Percentiles rank a stretch among this genome's conserved stretches.
phyloP scores from a whole-genome alignment of 257 asterid genomes.

The Perilla frutescens region DNA sequence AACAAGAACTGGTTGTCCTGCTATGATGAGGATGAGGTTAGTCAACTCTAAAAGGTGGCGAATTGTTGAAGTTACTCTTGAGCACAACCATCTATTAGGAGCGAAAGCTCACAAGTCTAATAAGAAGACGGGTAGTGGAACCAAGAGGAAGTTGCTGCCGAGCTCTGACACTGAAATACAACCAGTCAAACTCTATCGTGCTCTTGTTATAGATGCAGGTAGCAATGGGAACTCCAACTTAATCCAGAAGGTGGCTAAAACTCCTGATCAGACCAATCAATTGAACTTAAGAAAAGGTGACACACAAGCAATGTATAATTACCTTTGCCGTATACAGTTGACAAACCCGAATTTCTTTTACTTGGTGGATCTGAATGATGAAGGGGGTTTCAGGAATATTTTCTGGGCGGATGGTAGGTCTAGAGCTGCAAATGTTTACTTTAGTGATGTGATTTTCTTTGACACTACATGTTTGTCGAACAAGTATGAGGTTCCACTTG shows the following conservation, averaged over 20 bases:
- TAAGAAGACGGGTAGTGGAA: slow-evolving; percentile 54
- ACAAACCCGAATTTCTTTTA: slow-evolving; percentile 70
- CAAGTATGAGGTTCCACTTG: slow-evolving; percentile 79
- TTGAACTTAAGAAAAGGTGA: slow-evolving; percentile 68
- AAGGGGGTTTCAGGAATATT: slow-evolving; percentile 67
- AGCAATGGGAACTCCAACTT: slow-evolving; percentile 45
- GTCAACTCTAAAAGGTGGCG: slow-evolving; percentile 80
- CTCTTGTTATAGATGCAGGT: slow-evolving; percentile 59
- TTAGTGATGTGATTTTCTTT: slow-evolving; percentile 68
- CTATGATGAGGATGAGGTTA: slow-evolving; percentile 78
- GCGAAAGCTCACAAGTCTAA: slow-evolving; percentile 56
- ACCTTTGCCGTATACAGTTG: slow-evolving; percentile 75
- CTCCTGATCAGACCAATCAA: slow-evolving; percentile 45
- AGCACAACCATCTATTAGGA: slow-evolving; percentile 79
- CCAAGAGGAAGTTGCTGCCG: slow-evolving; percentile 56
- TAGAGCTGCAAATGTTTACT: slow-evolving; percentile 61
- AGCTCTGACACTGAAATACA: slow-evolving; percentile 53
- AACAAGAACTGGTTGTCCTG: slow-evolving; percentile 87
- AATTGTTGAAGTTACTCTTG: slow-evolving; percentile 69
- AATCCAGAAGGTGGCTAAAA: slow-evolving; percentile 34
- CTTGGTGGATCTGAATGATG: slow-evolving; percentile 61
- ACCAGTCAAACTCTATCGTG: slow-evolving; percentile 63
- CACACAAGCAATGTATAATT: slow-evolving; percentile 67
- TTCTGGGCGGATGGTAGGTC: slow-evolving; percentile 78
- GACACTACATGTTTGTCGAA: slow-evolving; percentile 70